phyloP scores from a whole-genome alignment of 495 filamentous ascomycete species.

The Penicillium subrubescens region DNA sequence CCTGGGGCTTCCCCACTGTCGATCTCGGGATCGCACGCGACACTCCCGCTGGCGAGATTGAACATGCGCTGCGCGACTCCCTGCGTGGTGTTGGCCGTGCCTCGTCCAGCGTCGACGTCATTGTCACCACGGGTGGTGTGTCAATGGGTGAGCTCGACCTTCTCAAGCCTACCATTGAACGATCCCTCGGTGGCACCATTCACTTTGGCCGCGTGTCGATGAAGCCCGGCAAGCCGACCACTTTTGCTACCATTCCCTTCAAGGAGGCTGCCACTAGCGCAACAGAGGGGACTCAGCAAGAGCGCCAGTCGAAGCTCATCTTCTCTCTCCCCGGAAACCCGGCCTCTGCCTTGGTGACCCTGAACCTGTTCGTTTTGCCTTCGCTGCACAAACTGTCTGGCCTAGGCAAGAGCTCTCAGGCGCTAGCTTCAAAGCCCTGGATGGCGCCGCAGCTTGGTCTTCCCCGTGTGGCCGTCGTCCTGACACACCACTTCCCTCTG shows the following conservation, averaged over 20 bases:
- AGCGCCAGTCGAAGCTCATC: slow-evolving; percentile 65
- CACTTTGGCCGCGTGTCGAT: slow-evolving; percentile 96
- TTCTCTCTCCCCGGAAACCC: slow-evolving; percentile 96
- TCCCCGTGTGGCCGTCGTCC: slow-evolving; percentile 66
- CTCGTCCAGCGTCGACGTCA: slow-evolving; percentile 62
- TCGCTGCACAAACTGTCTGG: slow-evolving; percentile 71
- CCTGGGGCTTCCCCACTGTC: slow-evolving; percentile 76
- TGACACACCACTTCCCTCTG: slow-evolving; percentile 70
- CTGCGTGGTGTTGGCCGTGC: slow-evolving; percentile 54
- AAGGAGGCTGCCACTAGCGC: slow-evolving; percentile 36
- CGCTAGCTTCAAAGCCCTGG: slow-evolving; percentile 22
- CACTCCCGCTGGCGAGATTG: slow-evolving; percentile 68
- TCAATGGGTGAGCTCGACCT: slow-evolving; percentile 99
- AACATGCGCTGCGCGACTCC: slow-evolving; percentile 71
- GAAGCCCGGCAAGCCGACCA: slow-evolving; percentile 98
- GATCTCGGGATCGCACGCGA: slow-evolving; percentile 90
- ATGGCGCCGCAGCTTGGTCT: slow-evolving; percentile 57
- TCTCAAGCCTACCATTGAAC: slow-evolving; percentile 95
- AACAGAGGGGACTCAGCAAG: slow-evolving; percentile 42
- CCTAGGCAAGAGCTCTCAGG: slow-evolving; percentile 35
- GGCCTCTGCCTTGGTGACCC: slow-evolving; percentile 87
- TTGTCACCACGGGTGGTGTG: slow-evolving; percentile 92
- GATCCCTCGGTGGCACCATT: slow-evolving; percentile 85
- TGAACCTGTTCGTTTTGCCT: slow-evolving; percentile 92
- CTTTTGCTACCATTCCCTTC: slow-evolving; percentile 85